Base-by-base conservation (phyloP, 2,329 filamentous ascomycete genomes). In the Phyllosticta citribraziliensis region DNA sequence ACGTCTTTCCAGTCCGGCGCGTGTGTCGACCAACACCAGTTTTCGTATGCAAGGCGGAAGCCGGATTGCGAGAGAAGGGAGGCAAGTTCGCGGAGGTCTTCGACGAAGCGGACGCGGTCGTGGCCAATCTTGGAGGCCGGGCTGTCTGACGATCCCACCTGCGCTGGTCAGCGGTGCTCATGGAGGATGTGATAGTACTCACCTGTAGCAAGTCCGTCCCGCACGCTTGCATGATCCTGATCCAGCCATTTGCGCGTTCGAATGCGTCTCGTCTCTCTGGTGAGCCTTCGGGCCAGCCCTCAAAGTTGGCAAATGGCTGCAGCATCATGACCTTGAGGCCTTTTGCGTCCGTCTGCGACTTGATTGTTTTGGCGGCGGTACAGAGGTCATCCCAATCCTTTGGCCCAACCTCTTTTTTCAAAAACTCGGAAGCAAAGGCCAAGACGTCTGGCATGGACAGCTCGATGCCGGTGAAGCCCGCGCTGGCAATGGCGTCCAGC, bases 1-100 rank as follows among this genome's bases (percentile, higher is more conserved):
- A 86, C 85, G 56, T 85, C 79, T 64, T 80, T 82, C 88, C 88
- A 93, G 0, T 75, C 79, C 0, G 85, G 82, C 0, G 87, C 86
- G 56, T 84, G 82, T 0, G 87, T 89, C 0, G 85, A 85, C 88
- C 88, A 92, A 73, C 88, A 90, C 87, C 88, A 91, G 69, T 91
- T 91, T 73, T 92, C 88, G 66, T 91, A 92, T 0, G 88, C 87
- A 19, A 92, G 74, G 6, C 82, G 79, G 69, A 84, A 82, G 0
- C 79, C 78, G 55, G 82, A 79, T 22, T 77, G 70, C 0, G 80
- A 80, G 1, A 88, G 77, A 57, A 88, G 73, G 60, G 88, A 84
- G 2, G 83, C 84, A 6, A 92, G 75, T 61, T 85, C 79, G 1
- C 79, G 78, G 0, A 92, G 77, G 66, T 91, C 87, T 0, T 72